Base-by-base conservation (phyloP, 1,139 yeast genomes). In the Scheffersomyces illinoinensis region DNA sequence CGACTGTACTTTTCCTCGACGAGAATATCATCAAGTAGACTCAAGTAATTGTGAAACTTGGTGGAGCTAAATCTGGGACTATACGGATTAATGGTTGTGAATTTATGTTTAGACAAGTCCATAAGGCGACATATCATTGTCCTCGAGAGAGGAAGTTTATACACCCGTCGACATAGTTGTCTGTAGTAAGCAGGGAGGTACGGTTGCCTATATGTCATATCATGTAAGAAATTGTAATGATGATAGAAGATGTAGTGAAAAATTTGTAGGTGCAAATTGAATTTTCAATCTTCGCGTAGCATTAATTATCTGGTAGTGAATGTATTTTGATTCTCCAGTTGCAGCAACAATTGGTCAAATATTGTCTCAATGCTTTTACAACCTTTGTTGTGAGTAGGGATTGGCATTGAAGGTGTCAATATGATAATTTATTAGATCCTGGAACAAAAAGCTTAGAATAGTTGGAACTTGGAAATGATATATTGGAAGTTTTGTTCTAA, bases 131-230 rank as follows among this genome's bases (percentile, higher is more conserved):
- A 24, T 8, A 59, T 47, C 17, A 55, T 55, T 5, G 52, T 17
- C 4, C 47, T 23, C 33, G 72, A 77, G 8, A 75, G 58, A 1
- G 79, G 79, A 24, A 76, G 69, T 53, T 75, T 66, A 26, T 66
- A 64, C 50, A 74, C 62, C 47, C 71, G 62, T 53, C 71, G 66
- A 47, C 63, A 64, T 12, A 73, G 53, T 47, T 62, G 58, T 53
- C 63, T 67, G 59, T 69, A 70, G 52, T 59, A 58, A n/a, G 43
- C 43, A 10, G 43, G 43, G 10, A 33, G 43, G 43, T 33, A 33
- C 4, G 43, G 43, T 33, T 33, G 43, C 17, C 43, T 33, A 33
- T 33, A 33, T 33, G 43, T 33, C 43, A 33, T 33, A 33, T 33
- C 43, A 33, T 33, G 43, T 10, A 33, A 33, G 43, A 33, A 33